Evolutionary conservation across 495 filamentous ascomycete genomes (phyloP), one percentile per base, ranked within the genome.

Genomic region (Xylaria palmicola): DNA sequence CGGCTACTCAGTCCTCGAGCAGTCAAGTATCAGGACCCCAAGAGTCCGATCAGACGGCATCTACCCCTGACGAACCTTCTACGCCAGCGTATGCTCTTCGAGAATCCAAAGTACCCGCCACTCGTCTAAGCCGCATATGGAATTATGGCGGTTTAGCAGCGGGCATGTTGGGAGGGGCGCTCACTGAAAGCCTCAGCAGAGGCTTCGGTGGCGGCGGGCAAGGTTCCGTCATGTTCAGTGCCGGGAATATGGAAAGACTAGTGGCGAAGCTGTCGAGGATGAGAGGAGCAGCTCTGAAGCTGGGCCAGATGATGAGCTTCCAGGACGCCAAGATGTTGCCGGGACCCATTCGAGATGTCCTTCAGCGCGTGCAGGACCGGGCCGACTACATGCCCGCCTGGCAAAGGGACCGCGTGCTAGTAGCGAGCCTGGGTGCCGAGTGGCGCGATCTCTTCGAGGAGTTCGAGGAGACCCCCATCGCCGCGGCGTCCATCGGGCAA

Each of bases 251-350:
- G 83, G 91, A 97, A 68, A 81, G 94, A 32, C 84, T 98, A 4
- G 94, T 98, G 4, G 80, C 90, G 17, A 97, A 93, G 74, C 84
- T 98, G 7, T 96, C 92, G 10, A 87, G 90, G 26, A 98, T 98
- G 94, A 86, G 94, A 66, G 94, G 94, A 22, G 95, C 94, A n/a
- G 94, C 94, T 43, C 77, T 98, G n/a, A 98, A 98, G 74, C 76
- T 98, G 5, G 94, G 94, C 4, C 94, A 98, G 75, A 92, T 98
- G 89, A 88, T 98, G 77, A 94, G 90, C 68, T 92, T 98, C 69
- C 94, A 98, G 85, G 93, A 98, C 73, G 85, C 90, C n/a, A 97
- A 96, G 69, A 90, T 98, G 88, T 83, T 98, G 0, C 94, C 94
- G 4, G 85, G 82, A 2, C 83, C 89, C 0, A 90, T 98, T 29